Evolutionary conservation across 2,329 filamentous ascomycete genomes (phyloP), one percentile per base, ranked within the genome.

Genomic region (Apiospora arundinis): DNA sequence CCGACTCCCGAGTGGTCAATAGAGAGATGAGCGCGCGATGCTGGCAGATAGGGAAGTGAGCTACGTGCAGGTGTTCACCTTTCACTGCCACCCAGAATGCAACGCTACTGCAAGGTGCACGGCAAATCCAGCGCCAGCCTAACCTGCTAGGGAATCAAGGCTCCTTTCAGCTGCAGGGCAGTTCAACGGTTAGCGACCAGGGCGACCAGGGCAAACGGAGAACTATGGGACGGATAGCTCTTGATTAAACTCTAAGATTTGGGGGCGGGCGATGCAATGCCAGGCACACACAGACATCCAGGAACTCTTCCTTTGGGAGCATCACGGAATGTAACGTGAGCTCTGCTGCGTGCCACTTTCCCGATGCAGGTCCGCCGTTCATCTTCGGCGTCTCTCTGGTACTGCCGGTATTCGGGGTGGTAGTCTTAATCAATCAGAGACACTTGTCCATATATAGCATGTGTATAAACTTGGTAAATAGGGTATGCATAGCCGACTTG

Each of bases 21-120:
- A 6, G 25, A 18, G 23, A 12, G 12, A 14, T 11, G 9, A 56
- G n/a, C 2, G 5, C 9, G 5, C 3, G 12, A 56, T n/a, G 48
- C 21, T 4, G 28, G 52, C 7, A 32, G 16, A 25, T 12, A 16
- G 25, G 49, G 40, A 42, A 42, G 40, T 42, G 21, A 40, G 56
- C 32, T 40, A 16, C 12, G 28, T n/a, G 56, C 25, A 49, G 48
- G 23, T 63, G 56, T 63, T 63, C 56, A n/a, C 23, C 49, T 18
- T 63, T 63, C 56, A 63, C 56, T 63, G 56, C 56, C 56, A 63
- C 56, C 52, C 16, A 63, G 32, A 63, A 63, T 63, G 56, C 56
- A 8, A 63, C 56, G 56, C 56, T 63, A 63, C 56, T 63, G 56
- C 56, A 63, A n/a, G 56, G 56, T 6, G 18, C 5, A 28, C 12